Conservation (phyloP, 768 basidiomycete genomes). For the Crucibulum laeve region DNA sequence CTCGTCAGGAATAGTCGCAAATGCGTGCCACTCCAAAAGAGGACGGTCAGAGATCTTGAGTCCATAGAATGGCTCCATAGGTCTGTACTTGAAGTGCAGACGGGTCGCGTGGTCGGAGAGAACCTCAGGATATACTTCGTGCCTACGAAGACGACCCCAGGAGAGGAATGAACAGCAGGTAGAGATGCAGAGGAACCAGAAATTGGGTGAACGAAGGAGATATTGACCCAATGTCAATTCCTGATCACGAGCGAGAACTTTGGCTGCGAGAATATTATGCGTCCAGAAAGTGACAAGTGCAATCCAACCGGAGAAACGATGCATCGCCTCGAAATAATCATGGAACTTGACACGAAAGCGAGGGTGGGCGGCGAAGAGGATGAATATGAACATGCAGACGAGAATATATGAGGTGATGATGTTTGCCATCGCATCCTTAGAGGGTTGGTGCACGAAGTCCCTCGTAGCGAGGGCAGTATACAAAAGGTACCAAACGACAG, state of each 20-base stretch:
- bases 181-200: slow-evolving; percentile 38
- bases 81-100: slow-evolving; percentile 46
- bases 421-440: slow-evolving; percentile 13
- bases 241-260: slow-evolving; percentile 28
- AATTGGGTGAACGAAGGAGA: slow-evolving; percentile 38
- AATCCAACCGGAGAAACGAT: slow-evolving; percentile 52
- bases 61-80: slow-evolving; percentile 31
- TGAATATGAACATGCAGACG: slow-evolving; percentile 38
- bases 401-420: slow-evolving; percentile 33
- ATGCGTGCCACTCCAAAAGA: slow-evolving; percentile 47
- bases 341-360: slow-evolving; percentile 42
- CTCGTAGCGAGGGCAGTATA: slow-evolving; percentile 40
- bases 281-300: slow-evolving; percentile 47
- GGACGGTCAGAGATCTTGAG: slow-evolving; percentile 30
- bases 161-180: slow-evolving; percentile 40
- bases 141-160: slow-evolving; percentile 47
- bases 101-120: slow-evolving; percentile 51
- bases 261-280: slow-evolving; percentile 28
- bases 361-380: slow-evolving; percentile 47
- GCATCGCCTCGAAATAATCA: slow-evolving; percentile 51
- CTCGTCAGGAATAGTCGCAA: slow-evolving; percentile 36
- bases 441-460: slow-evolving; percentile 21
- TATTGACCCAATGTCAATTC: slow-evolving; percentile 33
- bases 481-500: slow-evolving; percentile 47
- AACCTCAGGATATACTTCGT: slow-evolving; percentile 41